Percentiles rank a stretch among this genome's conserved stretches.
Evolutionary conservation across 257 asterid genomes (phyloP).

Genomic region (Solanum raphanifolium): DNA sequence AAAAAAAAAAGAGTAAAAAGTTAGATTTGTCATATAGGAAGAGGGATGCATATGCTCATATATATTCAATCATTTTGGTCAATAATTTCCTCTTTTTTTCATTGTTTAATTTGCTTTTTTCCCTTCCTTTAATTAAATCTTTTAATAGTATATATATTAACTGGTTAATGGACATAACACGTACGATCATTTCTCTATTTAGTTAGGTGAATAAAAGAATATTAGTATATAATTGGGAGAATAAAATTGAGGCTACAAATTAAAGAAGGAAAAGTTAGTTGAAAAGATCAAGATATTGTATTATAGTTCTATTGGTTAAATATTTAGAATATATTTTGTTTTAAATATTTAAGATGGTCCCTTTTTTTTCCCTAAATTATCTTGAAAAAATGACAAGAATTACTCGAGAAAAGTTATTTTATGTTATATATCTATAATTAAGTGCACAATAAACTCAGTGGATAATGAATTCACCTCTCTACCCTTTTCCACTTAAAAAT

Average conservation of each 20-base stretch:
- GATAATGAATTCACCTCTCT: background rate
- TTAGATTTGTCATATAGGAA: slow-evolving; percentile 1
- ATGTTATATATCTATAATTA: background rate
- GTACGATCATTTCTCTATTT: background rate
- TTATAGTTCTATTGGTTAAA: background rate
- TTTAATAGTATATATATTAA: background rate
- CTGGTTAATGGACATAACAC: background rate
- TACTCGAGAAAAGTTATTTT: background rate
- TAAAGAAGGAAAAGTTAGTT: background rate
- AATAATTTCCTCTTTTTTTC: background rate
- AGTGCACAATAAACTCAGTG: background rate
- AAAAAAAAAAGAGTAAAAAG: background rate
- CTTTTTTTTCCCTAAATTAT: background rate
- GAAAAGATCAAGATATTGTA: background rate
- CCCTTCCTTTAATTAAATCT: background rate
- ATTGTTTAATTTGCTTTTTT: background rate
- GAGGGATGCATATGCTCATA: background rate
- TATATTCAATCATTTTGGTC: background rate
- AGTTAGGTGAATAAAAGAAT: background rate
- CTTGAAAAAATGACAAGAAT: background rate
- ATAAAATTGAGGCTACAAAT: background rate
- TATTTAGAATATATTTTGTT: background rate
- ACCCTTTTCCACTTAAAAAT: background rate
- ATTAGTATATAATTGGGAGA: background rate
- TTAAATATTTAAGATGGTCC: background rate